Base-by-base conservation (phyloP, 345 rosid genomes). In the Lepidium sativum region DNA sequence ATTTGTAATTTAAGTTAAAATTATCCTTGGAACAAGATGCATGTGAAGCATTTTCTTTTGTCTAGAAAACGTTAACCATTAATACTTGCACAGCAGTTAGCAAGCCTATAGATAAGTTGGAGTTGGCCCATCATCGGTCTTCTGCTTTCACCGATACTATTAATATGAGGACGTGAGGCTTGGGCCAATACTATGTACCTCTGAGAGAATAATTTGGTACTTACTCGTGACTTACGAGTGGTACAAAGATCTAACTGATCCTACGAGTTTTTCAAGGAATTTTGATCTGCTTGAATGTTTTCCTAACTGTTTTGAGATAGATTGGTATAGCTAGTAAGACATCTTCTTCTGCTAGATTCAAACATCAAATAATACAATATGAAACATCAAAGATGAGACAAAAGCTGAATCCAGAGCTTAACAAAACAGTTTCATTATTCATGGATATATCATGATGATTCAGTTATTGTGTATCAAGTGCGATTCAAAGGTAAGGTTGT, bases 381-480 rank as follows among this genome's bases (percentile, higher is more conserved):
- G 12, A 29, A 50, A 47, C 42, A 68, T 9, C 5, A 10, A 16
- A 27, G 5, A 4, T 4, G 47, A 42, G 18, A 70, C n/a, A 20
- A 45, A 42, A 6, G 61, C 39, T 11, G 67, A 51, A 60, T 31
- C 29, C 45, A 51, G 12, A 51, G 57, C 21, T 51, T 57, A 14
- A 10, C 1, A 31, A 13, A 33, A 64, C 17, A 32, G 53, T 40
- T 49, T 38, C 18, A 42, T 71, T 64, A 64, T 71, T 71, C 54
- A 50, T 71, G 53, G 27, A 71, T 71, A 32, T 43, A 68, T 58
- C 58, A 71, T 32, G 50, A 31, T 53, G 47, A 38, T 71, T 64
- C 34, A 41, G 29, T 64, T 71, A 71, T 65, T 65, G 51, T 33
- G 10, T 55, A 29, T 38, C 4, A 8, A 71, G 51, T 29, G 53